Base-by-base conservation (phyloP, 495 filamentous ascomycete genomes). In the Aspergillus olivimuriae region DNA sequence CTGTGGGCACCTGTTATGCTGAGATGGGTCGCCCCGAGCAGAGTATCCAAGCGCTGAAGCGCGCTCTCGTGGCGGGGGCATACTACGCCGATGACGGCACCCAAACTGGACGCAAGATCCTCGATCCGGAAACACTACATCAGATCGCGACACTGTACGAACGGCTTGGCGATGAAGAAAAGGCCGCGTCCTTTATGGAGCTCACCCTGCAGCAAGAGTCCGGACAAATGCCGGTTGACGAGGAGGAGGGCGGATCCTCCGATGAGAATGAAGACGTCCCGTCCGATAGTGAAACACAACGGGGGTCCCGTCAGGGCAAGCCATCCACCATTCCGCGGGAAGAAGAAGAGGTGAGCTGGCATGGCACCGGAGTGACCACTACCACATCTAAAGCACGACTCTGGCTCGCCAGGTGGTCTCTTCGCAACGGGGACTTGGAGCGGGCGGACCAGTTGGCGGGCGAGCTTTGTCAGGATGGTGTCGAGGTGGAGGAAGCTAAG, bases 401-500 rank as follows among this genome's bases (percentile, higher is more conserved):
- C 76, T 97, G 94, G 94, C 77, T 99, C 28, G 91, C 92, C 17
- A 77, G 80, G 52, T 85, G 80, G 69, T 82, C 87, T 15, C 85
- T 92, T 69, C 69, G 74, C 16, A 71, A 74, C 17, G 85, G 83
- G 20, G 85, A 90, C 53, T 83, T 86, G 43, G 69, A 69, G 4
- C 76, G 83, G 36, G 87, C 88, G 12, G 84, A 85, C 63, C 83
- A 88, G 49, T 66, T 95, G 12, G 90, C 89, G 2, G 86, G 78
- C 40, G 91, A 97, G 60, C 70, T 97, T 26, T 96, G 89, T 62
- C 87, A 96, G 62, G 94, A 99, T 68, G 94, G 94, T 1, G 81
- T 89, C 19, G 94, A 99, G 65, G 89, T 99, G 12, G 94, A 99
- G 62, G 94, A 99, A 63, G 94, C 94, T 11, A 96, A 97, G 70